Percentiles rank a stretch among this genome's conserved stretches.
Conservation (phyloP, 495 filamentous ascomycete species). For the Neurospora sp. region DNA sequence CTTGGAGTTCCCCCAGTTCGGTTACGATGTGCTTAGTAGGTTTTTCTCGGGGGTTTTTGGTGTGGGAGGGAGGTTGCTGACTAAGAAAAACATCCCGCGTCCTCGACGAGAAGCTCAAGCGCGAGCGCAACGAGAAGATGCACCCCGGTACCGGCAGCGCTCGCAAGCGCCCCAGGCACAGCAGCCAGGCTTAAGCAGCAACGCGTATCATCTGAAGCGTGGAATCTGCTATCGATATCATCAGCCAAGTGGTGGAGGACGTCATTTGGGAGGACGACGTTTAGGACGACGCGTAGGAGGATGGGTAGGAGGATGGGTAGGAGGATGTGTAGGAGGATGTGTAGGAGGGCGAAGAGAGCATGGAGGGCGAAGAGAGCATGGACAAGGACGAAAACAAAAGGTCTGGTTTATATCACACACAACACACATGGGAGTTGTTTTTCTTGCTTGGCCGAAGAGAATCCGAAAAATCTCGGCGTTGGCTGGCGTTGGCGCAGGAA, state of each 20-base stretch:
- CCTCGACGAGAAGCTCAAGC: conserved; percentile 50
- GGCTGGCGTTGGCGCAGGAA: background rate
- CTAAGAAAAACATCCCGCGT: conserved; percentile 35
- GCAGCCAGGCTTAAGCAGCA: conserved; percentile 16
- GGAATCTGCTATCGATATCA: background rate
- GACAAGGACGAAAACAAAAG: background rate
- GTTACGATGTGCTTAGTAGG: conserved; percentile 75
- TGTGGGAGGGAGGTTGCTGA: background rate
- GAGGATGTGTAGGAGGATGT: no score
- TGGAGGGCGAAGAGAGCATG: background rate
- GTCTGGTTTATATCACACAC: background rate
- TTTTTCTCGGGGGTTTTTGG: background rate
- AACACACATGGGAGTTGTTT: no score
- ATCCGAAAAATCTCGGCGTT: no score
- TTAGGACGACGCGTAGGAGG: background rate
- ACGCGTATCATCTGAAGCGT: background rate
- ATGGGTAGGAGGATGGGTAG: no score
- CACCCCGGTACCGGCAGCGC: conserved; percentile 35
- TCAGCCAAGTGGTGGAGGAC: background rate
- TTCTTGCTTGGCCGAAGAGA: no score
- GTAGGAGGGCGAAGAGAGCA: background rate
- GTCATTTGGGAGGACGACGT: background rate
- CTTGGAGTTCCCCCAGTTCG: conserved; percentile 82
- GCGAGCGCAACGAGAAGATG: conserved; percentile 43
- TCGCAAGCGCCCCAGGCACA: conserved; percentile 42